Percentiles rank a stretch among this genome's conserved stretches.
These are phyloP conservation scores for Debaryomycetaceae sp. DNA, from an alignment of 1,139 yeast species.

Conservation along the genomic window DNA sequence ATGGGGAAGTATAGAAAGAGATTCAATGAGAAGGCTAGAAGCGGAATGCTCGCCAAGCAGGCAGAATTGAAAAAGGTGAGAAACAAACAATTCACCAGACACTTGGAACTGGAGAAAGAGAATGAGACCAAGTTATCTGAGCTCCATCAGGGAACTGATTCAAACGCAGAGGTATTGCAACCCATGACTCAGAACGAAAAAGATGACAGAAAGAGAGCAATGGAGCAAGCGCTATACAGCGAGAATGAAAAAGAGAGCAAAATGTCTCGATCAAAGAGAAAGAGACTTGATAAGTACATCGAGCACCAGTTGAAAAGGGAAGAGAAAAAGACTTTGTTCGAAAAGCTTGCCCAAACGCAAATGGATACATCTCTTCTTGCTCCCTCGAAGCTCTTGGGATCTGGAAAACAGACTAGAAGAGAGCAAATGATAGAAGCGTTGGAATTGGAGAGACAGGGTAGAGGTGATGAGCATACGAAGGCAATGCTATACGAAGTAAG, in stretches of 20 bases:
- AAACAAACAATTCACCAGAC: constrained; percentile 61
- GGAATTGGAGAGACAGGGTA: constrained; percentile 68
- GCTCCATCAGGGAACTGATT: constrained; percentile 25
- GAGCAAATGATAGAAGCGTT: constrained; percentile 76
- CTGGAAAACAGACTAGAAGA: constrained; percentile 66
- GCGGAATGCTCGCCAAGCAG: constrained; percentile 82
- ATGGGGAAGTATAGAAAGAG: constrained; percentile 85
- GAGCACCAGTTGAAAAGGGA: constrained; percentile 89
- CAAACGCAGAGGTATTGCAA: constrained; percentile 59
- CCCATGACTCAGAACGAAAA: constrained; percentile 56
- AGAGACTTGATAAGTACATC: constrained; percentile 71
- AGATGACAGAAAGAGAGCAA: constrained; percentile 58
- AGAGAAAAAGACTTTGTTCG: constrained; percentile 75
- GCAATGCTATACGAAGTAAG: constrained; percentile 70
- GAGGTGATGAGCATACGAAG: constrained; percentile 60
- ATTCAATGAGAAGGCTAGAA: constrained; percentile 80
- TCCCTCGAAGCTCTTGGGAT: constrained; percentile 74
- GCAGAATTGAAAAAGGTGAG: constrained; percentile 65
- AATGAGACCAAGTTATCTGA: constrained; percentile 5
- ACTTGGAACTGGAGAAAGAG: constrained; percentile 30
- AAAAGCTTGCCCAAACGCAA: constrained; percentile 67
- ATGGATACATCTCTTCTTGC: constrained; percentile 68
- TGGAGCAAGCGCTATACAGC: constrained; percentile 53
- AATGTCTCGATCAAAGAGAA: constrained; percentile 68
- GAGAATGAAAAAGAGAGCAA: constrained; percentile 62